Evolutionary conservation across 371 early-diverging fungal species (phyloP).

Genomic region (Mucor velutinosus): DNA sequence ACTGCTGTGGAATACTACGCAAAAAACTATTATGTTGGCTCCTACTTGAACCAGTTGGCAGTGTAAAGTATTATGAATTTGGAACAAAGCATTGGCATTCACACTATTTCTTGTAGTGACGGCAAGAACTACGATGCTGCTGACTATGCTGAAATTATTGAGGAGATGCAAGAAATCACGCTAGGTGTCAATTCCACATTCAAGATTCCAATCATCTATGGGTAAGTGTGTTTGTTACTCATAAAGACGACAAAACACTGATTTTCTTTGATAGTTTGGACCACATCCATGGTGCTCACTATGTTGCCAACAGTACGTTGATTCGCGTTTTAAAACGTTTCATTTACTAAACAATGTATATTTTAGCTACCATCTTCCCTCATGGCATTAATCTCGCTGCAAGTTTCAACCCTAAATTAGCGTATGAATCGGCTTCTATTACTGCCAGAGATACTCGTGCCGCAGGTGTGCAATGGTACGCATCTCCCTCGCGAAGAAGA

Average conservation of each 20-base stretch:
- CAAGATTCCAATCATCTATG: conserved; percentile 45
- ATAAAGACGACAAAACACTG: too few relatives aligned
- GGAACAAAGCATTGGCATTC: neutral
- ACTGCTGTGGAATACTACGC: conserved; percentile 54
- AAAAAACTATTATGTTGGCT: conserved; percentile 39
- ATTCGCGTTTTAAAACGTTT: neutral
- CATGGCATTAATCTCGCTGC: conserved; percentile 58
- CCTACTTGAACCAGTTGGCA: conserved; percentile 37
- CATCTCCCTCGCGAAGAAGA: neutral
- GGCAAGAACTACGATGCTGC: conserved; percentile 30
- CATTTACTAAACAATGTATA: neutral
- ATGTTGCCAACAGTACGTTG: conserved; percentile 48
- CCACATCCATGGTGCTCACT: conserved; percentile 72
- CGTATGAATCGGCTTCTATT: conserved; percentile 53
- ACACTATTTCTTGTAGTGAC: conserved; percentile 7
- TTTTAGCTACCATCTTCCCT: conserved; percentile 54
- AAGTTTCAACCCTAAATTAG: conserved; percentile 49
- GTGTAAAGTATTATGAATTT: conserved; percentile 14
- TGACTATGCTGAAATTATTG: conserved; percentile 33
- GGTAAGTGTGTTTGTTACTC: conserved; percentile 16
- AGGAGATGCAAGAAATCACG: conserved; percentile 40
- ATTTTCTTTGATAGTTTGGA: conserved; percentile 43
- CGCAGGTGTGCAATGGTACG: conserved; percentile 42
- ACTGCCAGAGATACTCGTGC: conserved; percentile 52
- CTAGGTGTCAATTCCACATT: conserved; percentile 31